These are phyloP conservation scores for Cunninghamia lanceolata DNA, from an alignment of 75 land plant species.

Conservation along the genomic window DNA sequence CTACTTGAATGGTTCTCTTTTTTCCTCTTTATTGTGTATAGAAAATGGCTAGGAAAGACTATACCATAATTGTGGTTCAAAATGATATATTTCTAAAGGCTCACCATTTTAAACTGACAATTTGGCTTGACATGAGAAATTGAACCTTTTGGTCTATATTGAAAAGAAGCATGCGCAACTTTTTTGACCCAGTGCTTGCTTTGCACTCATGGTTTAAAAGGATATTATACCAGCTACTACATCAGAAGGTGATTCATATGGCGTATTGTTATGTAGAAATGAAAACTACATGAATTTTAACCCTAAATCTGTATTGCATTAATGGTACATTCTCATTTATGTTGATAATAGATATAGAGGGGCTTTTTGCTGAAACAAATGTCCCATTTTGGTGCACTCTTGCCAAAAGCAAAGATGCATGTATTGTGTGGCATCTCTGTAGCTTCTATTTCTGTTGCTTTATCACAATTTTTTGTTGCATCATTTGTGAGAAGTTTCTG, in stretches of 20 bases:
- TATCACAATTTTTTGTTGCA: neutral
- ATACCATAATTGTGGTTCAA: neutral
- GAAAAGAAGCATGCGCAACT: neutral
- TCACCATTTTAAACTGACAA: neutral
- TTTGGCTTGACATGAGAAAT: neutral
- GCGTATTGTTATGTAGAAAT: neutral
- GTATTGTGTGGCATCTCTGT: neutral
- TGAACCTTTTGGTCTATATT: neutral
- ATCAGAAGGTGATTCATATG: neutral
- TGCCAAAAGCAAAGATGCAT: neutral
- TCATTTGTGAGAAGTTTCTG: neutral
- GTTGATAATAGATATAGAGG: neutral
- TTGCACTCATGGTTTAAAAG: neutral
- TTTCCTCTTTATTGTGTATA: neutral
- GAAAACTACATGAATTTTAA: neutral
- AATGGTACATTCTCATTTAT: neutral
- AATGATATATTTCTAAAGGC: neutral
- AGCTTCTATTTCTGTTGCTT: neutral
- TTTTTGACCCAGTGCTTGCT: neutral
- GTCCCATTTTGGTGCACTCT: neutral
- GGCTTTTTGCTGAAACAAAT: neutral
- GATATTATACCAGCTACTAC: neutral
- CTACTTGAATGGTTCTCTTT: neutral
- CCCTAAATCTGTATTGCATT: neutral
- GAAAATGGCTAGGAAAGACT: neutral